These are phyloP conservation scores for Phytophthora pseudosyringae DNA, from an alignment of 352 stramenopile species.

Conservation along the genomic window DNA sequence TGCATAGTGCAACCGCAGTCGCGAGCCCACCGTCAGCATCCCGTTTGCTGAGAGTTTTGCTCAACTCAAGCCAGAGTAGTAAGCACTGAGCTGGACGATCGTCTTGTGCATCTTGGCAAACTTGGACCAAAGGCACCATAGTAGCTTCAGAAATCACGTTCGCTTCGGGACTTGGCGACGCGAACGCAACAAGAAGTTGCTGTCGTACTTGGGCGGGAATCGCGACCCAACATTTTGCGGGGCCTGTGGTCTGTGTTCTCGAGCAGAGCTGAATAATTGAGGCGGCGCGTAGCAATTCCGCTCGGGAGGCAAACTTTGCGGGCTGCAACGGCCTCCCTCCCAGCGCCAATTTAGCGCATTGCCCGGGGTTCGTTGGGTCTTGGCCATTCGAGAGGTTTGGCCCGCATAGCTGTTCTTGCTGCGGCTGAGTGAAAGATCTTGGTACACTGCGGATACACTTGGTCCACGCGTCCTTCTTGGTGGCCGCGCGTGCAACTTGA, in stretches of 20 bases:
- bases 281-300: conserved; percentile 25
- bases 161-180: not conserved
- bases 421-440: conserved; percentile 32
- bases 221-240: conserved; percentile 56
- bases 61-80: conserved; percentile 40
- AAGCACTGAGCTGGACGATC: conserved; percentile 44
- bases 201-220: conserved; percentile 39
- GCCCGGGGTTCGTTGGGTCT: conserved; percentile 27
- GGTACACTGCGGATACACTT: conserved; percentile 40
- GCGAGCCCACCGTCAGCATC: conserved; percentile 17
- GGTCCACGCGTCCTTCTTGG: conserved; percentile 3
- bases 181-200: conserved; percentile 21
- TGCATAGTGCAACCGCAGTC: conserved; percentile 21
- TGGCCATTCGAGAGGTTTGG: not conserved
- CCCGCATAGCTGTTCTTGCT: conserved; percentile 40
- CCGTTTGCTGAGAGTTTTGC: conserved; percentile 29
- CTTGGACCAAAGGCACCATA: conserved; percentile 26
- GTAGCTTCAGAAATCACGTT: conserved; percentile 6
- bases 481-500: conserved; percentile 5
- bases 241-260: conserved; percentile 19
- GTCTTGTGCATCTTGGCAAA: conserved; percentile 47
- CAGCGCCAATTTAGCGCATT: conserved; percentile 42
- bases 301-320: conserved; percentile 30
- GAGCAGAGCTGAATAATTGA: conserved; percentile 42
- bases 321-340: conserved; percentile 29